Evolutionary conservation across 208 protist species (phyloP), one percentile per base, ranked within the genome.

Genomic region (Acanthamoeba culbertsoni): DNA sequence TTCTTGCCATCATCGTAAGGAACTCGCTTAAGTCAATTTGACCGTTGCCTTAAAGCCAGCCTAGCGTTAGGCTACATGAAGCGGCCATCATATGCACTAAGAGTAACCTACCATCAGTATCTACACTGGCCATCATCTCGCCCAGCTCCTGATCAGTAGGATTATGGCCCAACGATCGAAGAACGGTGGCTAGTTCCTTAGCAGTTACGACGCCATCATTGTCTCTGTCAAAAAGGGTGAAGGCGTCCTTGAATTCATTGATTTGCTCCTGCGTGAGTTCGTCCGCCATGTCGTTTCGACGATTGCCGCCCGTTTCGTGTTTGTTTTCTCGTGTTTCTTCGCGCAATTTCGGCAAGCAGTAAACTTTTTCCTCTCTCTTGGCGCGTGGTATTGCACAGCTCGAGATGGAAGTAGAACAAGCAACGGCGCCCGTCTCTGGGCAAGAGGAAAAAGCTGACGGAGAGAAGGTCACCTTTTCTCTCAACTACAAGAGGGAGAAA

Each of bases 11-110:
- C 95, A 96, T 96, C 18, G 65, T 86, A 1, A 96, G 92, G 93
- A 96, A 96, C 93, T 99, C 99, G 8, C 98, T 97, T 93, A 99
- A 99, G 94, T 99, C 98, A 88, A 99, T 99, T 35, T 98, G 97
- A 43, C 99, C 99, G 95, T 99, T 99, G 18, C 63, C 43, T 79
- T 26, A 28, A 42, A 93, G 31, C n/a, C n/a, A n/a, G n/a, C n/a
- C n/a, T n/a, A n/a, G n/a, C n/a, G n/a, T n/a, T n/a, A 75, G 26
- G 14, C 4, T 16, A 59, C 18, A 40, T 55, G 3, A 55, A 92
- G 33, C 14, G 16, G 6, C n/a, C 20, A 46, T 79, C 45, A 92
- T 26, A 91, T 91, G 6, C 7, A 53, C 18, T 51, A 48, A 42
- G 51, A 7, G 35, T 16, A 75, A 16, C 33, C 4, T 94, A 51